Conservation (phyloP, 495 filamentous ascomycete species). For the Collariella sp. region DNA sequence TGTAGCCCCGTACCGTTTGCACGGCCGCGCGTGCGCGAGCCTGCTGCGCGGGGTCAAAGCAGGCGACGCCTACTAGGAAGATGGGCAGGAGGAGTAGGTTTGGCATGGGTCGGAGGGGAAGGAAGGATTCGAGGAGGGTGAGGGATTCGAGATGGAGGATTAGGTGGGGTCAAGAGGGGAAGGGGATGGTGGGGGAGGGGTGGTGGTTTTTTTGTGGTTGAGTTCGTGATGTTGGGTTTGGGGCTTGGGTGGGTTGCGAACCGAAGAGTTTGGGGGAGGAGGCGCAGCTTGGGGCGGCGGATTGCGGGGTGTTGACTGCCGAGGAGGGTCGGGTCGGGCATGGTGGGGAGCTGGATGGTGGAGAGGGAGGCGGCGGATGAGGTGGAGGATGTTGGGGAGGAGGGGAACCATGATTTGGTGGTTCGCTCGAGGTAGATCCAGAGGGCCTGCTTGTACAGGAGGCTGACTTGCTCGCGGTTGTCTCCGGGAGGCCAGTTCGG, state of each 20-base stretch:
- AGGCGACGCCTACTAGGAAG: conserved; percentile 81
- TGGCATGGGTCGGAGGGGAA: conserved; percentile 49
- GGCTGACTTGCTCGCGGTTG: conserved; percentile 63
- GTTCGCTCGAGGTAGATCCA: conserved; percentile 88
- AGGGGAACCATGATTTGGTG: conserved; percentile 53
- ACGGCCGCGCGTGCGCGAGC: conserved; percentile 62
- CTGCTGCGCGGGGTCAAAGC: conserved; percentile 61
- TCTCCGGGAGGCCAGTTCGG: conserved; percentile 62
- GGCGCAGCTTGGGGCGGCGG: conserved; percentile 35
- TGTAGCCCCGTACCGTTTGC: conserved; percentile 63
- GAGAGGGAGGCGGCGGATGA: conserved; percentile 23
- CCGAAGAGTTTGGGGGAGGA: conserved; percentile 25
- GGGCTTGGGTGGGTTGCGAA: conserved; percentile 5
- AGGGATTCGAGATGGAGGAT: conserved; percentile 69
- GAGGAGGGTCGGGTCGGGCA: conserved; percentile 11
- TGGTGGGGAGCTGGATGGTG: conserved; percentile 6
- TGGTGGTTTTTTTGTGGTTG: not conserved
- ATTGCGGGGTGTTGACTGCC: conserved; percentile 31
- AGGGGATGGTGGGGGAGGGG: conserved; percentile 34
- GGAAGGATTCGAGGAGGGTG: conserved; percentile 52
- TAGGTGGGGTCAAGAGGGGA: conserved; percentile 51
- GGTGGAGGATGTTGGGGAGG: conserved; percentile 21
- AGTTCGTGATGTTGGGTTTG: conserved; percentile 13
- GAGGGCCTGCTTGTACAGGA: conserved; percentile 81
- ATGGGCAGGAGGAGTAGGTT: conserved; percentile 82